These are phyloP conservation scores for Populus pruinosa DNA, from an alignment of 345 rosid species.

Conservation along the genomic window DNA sequence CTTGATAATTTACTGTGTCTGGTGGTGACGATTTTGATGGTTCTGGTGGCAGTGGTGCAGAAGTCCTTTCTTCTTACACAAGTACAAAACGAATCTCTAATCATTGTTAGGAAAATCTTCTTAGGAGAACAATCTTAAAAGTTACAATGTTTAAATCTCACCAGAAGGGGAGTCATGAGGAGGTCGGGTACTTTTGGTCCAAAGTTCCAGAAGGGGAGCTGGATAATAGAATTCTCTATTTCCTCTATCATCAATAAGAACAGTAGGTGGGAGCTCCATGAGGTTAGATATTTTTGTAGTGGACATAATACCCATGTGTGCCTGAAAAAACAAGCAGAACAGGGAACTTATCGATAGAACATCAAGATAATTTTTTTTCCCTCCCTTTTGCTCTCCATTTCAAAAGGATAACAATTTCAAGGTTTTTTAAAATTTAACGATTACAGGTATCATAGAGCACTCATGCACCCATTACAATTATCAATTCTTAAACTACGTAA, in stretches of 20 bases:
- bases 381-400: neutral
- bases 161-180: conserved; percentile 57
- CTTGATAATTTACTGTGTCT: conserved; percentile 33
- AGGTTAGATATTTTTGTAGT: conserved; percentile 45
- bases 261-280: conserved; percentile 66
- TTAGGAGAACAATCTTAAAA: conserved; percentile 12
- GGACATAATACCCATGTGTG: conserved; percentile 30
- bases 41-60: conserved; percentile 39
- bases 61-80: conserved; percentile 49
- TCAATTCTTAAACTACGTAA: neutral
- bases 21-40: conserved; percentile 46
- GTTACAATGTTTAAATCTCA: conserved; percentile 27
- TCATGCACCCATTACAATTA: neutral
- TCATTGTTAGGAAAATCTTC: neutral
- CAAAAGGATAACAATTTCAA: neutral
- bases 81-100: conserved; percentile 14
- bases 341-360: neutral
- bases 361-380: neutral
- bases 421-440: neutral
- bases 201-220: conserved; percentile 55
- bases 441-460: neutral
- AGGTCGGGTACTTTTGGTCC: conserved; percentile 55
- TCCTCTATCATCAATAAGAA: conserved; percentile 44
- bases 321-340: conserved; percentile 29
- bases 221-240: conserved; percentile 51